Base-by-base conservation (phyloP, 176 grass and related monocot species). In the Sorghum bicolor region DNA sequence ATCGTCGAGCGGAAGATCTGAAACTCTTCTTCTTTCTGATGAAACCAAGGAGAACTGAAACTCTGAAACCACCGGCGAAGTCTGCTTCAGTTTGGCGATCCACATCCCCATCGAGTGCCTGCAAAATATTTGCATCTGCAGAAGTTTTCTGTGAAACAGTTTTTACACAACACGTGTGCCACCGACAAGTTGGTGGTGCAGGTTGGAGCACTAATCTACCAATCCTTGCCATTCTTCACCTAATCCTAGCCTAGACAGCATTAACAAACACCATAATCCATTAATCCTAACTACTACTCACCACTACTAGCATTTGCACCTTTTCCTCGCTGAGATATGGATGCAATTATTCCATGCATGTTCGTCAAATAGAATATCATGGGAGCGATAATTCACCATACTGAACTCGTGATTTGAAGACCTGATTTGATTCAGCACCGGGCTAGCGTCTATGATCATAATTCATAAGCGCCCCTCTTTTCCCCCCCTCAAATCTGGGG, bases 361-460 rank as follows among this genome's bases (percentile, higher is more conserved):
- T 10, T 29, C 67, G 36, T 67, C 30, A 82, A 92, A 61, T 5
- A 67, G 38, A 73, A 33, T 19, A 79, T 83, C 84, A 74, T 76
- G 43, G 14, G 55, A 25, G 72, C 19, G 29, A 41, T 78, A 26
- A 69, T 41, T 31, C 73, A 6, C n/a, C 40, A 38, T 19, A 17
- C 43, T 72, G n/a, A 80, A 86, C 55, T 73, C 67, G 67, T 80
- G 85, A 80, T 57, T 67, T 75, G 47, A 50, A 74, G 25, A 16
- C 34, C 26, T 69, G 85, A 87, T 87, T 84, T 88, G 43, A 78
- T 79, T 55, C 57, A 64, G n/a, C 9, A 88, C 74, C 75, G 16
- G 38, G 68, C 75, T 7, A 6, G 66, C 19, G 69, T 52, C 17
- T 67, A 25, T 19, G n/a, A 47, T n/a, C 9, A 33, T n/a, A n/a